Evolutionary conservation across 495 filamentous ascomycete genomes (phyloP), one percentile per base, ranked within the genome.

Genomic region (Aspergillus heteromorphus): DNA sequence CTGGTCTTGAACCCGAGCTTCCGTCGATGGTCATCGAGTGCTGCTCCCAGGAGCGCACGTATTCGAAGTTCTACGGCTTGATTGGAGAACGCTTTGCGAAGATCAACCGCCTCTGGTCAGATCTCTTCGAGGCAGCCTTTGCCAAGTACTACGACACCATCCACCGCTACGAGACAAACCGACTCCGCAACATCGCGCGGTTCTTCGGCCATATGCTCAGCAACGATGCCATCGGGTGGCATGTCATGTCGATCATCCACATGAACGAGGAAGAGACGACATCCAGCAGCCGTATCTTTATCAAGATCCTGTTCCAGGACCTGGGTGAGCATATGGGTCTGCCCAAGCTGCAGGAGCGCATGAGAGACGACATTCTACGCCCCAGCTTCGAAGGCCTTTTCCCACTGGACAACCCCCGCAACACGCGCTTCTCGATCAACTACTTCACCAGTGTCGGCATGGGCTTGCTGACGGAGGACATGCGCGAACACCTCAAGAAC

Each of bases 361-460:
- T 96, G 59, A 83, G 79, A 62, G 89, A 96, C 58, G 85, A 91
- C 13, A 76, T 83, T 27, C 76, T 96, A 13, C 86, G 86, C 51
- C 82, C 89, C 43, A 87, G 83, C 63, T 86, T 95, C 55, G 80
- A 87, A 25, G 92, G 95, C 48, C 73, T 99, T 8, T 99, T 99
- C 80, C 95, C 93, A 0, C 64, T 65, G 34, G 90, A 97, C 63
- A 89, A 92, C 63, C 83, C 89, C 7, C 83, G 87, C 53, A 90
- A 96, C 69, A 92, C 89, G 13, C 85, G 93, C 40, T 99, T 99
- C 77, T 89, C 92, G 17, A 95, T 97, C 83, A 99, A 99, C 69
- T 99, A 95, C 74, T 97, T 97, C 70, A 99, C 93, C 7, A 90
- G 88, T 60, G 92, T 99, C 66, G 90, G 91, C 54, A 91, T 99